Base-by-base conservation (phyloP, 352 stramenopile species). In the Pythium guiyangense region DNA sequence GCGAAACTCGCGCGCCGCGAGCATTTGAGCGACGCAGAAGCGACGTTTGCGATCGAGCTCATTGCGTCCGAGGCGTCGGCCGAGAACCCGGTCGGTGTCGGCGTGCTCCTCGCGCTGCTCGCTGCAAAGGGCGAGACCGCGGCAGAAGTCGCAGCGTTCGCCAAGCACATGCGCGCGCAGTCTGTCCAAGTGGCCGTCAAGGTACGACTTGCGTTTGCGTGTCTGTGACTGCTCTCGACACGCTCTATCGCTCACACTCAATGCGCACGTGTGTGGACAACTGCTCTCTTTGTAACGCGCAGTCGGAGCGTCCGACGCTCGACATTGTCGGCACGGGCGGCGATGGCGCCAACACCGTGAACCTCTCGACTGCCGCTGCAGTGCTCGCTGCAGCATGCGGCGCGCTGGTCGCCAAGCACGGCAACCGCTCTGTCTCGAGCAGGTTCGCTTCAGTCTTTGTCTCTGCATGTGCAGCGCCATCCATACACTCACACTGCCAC, bases 311-410 rank as follows among this genome's bases (percentile, higher is more conserved):
- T 29, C 94, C 95, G 37, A 85, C 98, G 35, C 76, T 99, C 14
- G 97, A 99, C 71, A 99, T 99, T 66, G 97, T 99, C 18, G 97
- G 97, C 49, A 99, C 97, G 4, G 97, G 97, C 50, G 97, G 97
- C 50, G 97, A 99, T 66, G 97, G 97, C 50, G 96, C 96, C 35
- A 89, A 99, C 71, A 99, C 97, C 0, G 98, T 99, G 62, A 99
- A 99, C 68, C 88, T 99, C 57, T 98, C 87, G 45, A 99, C 97
- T 0, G 94, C 96, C 0, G 90, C 90, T 6, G 90, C 96, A 1
- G 90, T 99, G 12, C 63, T 99, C 17, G 92, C 94, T 2, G 96
- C 97, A 1, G 94, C 97, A 1, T 97, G 88, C 60, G 97, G 97
- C 18, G 84, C 84, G 5, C 61, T 88, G 14, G 97, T 99, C 2